Base-by-base conservation (phyloP, 1,284 basidiomycete species). In the Ceratobasidium sp. region DNA sequence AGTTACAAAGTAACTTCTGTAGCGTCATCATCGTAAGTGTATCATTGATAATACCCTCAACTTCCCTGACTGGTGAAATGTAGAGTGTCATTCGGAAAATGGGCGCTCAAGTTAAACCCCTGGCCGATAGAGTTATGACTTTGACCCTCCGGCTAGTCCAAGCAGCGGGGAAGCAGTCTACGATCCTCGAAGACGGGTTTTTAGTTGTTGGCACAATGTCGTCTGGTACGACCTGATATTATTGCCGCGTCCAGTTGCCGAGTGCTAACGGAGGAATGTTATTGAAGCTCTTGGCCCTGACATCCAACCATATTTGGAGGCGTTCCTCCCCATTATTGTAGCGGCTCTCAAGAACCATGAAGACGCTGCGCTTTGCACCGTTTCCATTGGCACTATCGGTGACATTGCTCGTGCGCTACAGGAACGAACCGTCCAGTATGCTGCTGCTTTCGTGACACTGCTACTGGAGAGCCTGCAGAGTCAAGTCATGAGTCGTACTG, bases 131-230 rank as follows among this genome's bases (percentile, higher is more conserved):
- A 37, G 94, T 99, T 83, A 99, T 99, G 97, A 97, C 95, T 43
- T 89, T 96, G 76, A 84, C 97, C 59, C 87, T 99, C 5, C 92
- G 92, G 79, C 89, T 99, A 68, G 95, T 99, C 78, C 91, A 92
- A 82, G 89, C 92, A 43, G 91, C 95, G 29, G 91, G 94, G 76
- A 98, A 97, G 86, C 94, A 96, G 32, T 96, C 96, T 2, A 97
- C 96, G 1, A 90, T 99, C n/a, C 89, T 98, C 49, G 98, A 99
- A 83, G 98, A 99, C 82, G 95, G 96, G 2, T 98, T 99, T 88
- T 89, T 98, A 46, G 94, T 96, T 54, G 92, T 98, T 67, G 97
- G 97, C n/a, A 91, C 96, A 8, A 87, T 98, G 66, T 92, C 93
- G 51, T 88, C 91, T 70, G 90, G 92, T 89, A 81, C 73, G 86